phyloP scores from a whole-genome alignment of 78 protist genomes.

The Creolimax fragrantissima region DNA sequence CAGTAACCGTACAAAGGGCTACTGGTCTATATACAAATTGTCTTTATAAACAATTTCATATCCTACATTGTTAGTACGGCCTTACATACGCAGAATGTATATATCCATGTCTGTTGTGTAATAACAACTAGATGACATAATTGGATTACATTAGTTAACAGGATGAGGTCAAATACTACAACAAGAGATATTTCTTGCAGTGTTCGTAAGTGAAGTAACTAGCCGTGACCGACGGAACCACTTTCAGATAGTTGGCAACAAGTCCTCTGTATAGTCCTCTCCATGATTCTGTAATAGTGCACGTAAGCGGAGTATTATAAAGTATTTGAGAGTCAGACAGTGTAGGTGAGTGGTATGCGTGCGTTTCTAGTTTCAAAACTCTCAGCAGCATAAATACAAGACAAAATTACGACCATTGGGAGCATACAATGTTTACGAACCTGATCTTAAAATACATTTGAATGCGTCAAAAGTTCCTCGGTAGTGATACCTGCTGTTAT shows the following conservation, averaged over 20 bases:
- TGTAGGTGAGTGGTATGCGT: neutral
- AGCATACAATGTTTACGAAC: neutral
- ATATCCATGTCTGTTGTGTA: no score
- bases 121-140: no score
- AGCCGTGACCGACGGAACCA: constrained; percentile 63
- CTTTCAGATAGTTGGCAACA: constrained; percentile 64
- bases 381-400: no score
- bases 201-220: constrained; percentile 62
- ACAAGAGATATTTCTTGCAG: constrained; percentile 15
- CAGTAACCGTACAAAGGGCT: no score
- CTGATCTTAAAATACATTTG: neutral
- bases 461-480: constrained; percentile 40
- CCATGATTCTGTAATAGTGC: constrained; percentile 37
- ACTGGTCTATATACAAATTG: no score
- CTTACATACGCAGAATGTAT: no score
- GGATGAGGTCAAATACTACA: no score
- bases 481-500: constrained; percentile 22
- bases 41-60: no score
- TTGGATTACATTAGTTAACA: no score
- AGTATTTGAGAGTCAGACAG: neutral
- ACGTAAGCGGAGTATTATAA: constrained; percentile 12
- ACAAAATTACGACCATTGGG: no score
- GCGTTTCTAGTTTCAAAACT: neutral
- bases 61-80: no score
- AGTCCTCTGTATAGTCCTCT: constrained; percentile 60